Evolutionary conservation across 169 alveolate species (phyloP).

Genomic region (Plasmodium reichenowi): DNA sequence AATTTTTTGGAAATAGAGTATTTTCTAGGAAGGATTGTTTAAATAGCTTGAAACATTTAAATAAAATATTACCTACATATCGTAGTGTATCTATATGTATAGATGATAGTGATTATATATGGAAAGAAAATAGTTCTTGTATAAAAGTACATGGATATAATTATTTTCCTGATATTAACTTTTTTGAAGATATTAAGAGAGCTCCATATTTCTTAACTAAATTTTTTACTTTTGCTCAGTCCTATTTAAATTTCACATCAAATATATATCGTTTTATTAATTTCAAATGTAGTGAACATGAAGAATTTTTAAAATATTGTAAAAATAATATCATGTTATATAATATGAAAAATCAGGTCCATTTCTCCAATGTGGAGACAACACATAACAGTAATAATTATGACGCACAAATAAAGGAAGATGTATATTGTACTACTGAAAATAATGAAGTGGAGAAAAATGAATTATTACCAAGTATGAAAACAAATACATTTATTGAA

Average conservation of each 20-base stretch:
- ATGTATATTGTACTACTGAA: not conserved
- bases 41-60: constrained; percentile 48
- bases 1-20: constrained; percentile 78
- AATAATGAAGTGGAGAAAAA: not conserved
- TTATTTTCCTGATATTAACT: constrained; percentile 63
- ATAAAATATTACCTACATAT: constrained; percentile 54
- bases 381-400: not conserved
- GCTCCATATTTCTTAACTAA: constrained; percentile 55
- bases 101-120: constrained; percentile 73
- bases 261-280: constrained; percentile 50
- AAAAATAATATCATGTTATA: not conserved
- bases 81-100: constrained; percentile 63
- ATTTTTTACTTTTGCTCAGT: constrained; percentile 70
- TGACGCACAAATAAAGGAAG: too few species aligned
- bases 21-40: constrained; percentile 82
- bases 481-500: too few species aligned
- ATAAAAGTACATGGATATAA: constrained; percentile 70
- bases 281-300: constrained; percentile 72
- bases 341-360: too few species aligned
- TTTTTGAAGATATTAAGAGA: constrained; percentile 65
- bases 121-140: constrained; percentile 61
- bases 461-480: not conserved
- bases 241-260: constrained; percentile 41
- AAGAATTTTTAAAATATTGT: constrained; percentile 6
- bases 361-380: not conserved